phyloP scores from a whole-genome alignment of 192 early-diverging fungal species.

The Coemansia sp. region DNA sequence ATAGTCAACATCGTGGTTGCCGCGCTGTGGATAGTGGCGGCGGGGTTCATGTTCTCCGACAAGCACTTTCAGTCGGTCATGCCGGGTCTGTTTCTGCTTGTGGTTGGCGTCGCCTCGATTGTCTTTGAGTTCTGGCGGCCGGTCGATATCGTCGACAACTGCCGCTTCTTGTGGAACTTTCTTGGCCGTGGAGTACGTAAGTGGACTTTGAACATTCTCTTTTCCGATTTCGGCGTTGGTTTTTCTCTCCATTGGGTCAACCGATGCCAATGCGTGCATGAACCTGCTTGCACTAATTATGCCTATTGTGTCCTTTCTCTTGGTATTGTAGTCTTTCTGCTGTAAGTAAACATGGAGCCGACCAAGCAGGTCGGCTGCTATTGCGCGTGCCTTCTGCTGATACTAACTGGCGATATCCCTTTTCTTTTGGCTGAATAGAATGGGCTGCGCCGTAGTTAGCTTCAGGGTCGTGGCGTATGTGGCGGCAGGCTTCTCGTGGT shows the following conservation, averaged over 20 bases:
- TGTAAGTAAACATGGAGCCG: conserved; percentile 19
- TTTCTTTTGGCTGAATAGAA: conserved; percentile 16
- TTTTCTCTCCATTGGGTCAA: background rate
- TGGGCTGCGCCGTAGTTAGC: conserved; percentile 39
- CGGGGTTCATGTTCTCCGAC: conserved; percentile 40
- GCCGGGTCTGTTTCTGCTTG: conserved; percentile 37
- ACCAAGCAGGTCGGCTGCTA: background rate
- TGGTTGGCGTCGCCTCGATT: conserved; percentile 34
- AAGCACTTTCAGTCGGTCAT: conserved; percentile 36
- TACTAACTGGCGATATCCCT: background rate
- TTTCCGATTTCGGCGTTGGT: background rate
- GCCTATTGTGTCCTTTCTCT: background rate
- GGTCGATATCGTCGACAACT: conserved; percentile 33
- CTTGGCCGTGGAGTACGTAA: conserved; percentile 51
- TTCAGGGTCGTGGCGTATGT: conserved; percentile 38
- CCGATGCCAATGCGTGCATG: background rate
- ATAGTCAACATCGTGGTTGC: conserved; percentile 41
- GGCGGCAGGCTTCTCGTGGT: conserved; percentile 38
- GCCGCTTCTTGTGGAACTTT: conserved; percentile 53
- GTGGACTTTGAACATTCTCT: background rate
- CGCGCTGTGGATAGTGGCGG: conserved; percentile 45
- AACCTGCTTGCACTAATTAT: conserved; percentile 1
- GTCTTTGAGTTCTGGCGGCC: conserved; percentile 48
- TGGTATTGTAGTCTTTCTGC: conserved; percentile 26
- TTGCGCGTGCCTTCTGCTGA: background rate